phyloP scores from a whole-genome alignment of 371 early-diverging fungal species.

The Saksenaea vasiformis region DNA sequence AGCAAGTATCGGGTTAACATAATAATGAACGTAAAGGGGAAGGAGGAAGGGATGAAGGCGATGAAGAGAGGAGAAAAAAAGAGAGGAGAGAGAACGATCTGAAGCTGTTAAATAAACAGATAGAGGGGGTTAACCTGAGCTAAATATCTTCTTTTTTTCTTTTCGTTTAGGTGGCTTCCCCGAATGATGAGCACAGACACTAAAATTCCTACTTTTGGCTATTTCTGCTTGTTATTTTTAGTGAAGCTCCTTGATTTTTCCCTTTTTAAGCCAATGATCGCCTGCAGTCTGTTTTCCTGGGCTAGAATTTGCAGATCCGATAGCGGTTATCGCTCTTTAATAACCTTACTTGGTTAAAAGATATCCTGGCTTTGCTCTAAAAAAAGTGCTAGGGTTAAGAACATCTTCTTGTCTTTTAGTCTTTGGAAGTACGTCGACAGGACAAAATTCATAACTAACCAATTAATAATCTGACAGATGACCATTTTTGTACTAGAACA shows the following conservation, averaged over 20 bases:
- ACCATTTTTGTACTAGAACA: too few species aligned
- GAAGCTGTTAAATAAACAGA: slow-evolving; percentile 5
- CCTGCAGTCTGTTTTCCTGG: slow-evolving; percentile 3
- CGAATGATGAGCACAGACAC: slow-evolving; percentile 5
- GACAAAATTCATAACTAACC: too few species aligned
- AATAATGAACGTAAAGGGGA: slow-evolving; percentile 4
- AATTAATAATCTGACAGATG: too few species aligned
- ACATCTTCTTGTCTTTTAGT: not conserved
- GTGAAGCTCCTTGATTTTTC: slow-evolving; percentile 3
- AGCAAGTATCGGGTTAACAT: not conserved
- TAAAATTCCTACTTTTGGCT: not conserved
- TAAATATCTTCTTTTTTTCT: not conserved
- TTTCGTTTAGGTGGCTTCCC: not conserved
- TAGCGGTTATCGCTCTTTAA: not conserved
- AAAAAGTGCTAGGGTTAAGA: not conserved
- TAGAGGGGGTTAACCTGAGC: slow-evolving; percentile 2
- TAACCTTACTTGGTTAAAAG: not conserved
- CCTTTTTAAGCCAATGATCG: slow-evolving; percentile 2
- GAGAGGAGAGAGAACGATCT: not conserved
- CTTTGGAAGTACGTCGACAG: too few species aligned
- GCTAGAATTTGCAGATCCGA: not conserved
- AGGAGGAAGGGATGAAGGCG: not conserved
- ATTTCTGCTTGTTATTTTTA: slow-evolving; percentile 4
- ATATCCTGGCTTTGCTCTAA: not conserved
- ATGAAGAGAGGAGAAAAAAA: not conserved